phyloP scores from a whole-genome alignment of 169 alveolate genomes.

The Amoebophrya sp. region DNA sequence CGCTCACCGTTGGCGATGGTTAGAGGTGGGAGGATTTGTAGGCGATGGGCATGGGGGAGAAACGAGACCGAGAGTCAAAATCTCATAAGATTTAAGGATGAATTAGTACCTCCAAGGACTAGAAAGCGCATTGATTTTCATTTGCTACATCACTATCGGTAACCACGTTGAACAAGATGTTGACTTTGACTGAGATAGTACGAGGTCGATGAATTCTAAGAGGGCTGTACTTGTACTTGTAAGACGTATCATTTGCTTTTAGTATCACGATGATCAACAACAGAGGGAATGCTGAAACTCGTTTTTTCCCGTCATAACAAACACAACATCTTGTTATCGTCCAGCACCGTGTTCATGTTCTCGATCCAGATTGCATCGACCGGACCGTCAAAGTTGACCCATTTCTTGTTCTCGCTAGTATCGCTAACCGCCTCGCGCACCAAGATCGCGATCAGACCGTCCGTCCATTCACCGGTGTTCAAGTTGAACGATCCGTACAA shows the following conservation, averaged over 20 bases:
- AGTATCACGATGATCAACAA: background rate
- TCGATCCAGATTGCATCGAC: constrained; percentile 95
- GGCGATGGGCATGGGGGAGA: too few species aligned
- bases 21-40: too few species aligned
- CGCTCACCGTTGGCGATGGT: constrained; percentile 82
- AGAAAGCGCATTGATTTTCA: too few species aligned
- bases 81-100: too few species aligned
- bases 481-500: constrained; percentile 84
- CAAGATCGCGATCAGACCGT: constrained; percentile 82
- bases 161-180: too few species aligned
- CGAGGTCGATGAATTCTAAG: too few species aligned
- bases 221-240: too few species aligned
- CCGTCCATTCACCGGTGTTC: constrained; percentile 88
- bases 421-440: constrained; percentile 73
- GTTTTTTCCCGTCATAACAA: constrained; percentile 50
- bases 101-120: too few species aligned
- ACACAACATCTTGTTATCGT: constrained; percentile 88
- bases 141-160: too few species aligned
- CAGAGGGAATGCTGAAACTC: background rate
- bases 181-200: too few species aligned
- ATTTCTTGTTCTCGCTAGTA: constrained; percentile 57
- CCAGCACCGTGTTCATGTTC: constrained; percentile 90
- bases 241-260: constrained; percentile 72
- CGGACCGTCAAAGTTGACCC: constrained; percentile 89
- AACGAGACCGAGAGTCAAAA: too few species aligned